Conservation (phyloP, 768 basidiomycete species). For the Pilatotrama ljubarskyi region DNA sequence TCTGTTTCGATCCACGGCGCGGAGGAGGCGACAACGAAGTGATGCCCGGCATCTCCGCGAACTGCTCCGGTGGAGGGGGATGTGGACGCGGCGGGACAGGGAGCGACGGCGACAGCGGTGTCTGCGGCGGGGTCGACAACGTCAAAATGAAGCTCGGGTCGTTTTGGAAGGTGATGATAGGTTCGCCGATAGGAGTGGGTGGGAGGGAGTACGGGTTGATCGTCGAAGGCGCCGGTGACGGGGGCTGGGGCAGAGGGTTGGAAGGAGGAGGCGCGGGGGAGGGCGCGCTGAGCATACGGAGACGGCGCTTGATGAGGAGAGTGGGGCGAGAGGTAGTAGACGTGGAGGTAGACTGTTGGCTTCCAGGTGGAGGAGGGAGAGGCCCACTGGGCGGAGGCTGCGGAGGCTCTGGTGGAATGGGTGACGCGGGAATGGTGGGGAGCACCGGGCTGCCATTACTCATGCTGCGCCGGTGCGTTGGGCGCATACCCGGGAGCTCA, state of each 20-base stretch:
- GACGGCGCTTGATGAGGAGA: constrained; percentile 51
- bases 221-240: constrained; percentile 31
- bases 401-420: constrained; percentile 39
- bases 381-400: constrained; percentile 48
- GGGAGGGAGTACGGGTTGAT: constrained; percentile 31
- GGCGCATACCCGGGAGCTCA: constrained; percentile 34
- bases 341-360: constrained; percentile 3
- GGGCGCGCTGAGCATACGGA: constrained; percentile 69
- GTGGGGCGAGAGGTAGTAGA: constrained; percentile 11
- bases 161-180: constrained; percentile 50
- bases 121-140: constrained; percentile 44
- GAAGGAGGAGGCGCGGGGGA: constrained; percentile 36
- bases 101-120: constrained; percentile 31
- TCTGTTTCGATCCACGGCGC: constrained; percentile 55
- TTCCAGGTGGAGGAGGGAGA: constrained; percentile 36
- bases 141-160: constrained; percentile 65
- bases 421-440: constrained; percentile 48
- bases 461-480: constrained; percentile 26
- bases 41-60: constrained; percentile 38
- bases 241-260: constrained; percentile 27
- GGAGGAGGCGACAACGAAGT: constrained; percentile 64
- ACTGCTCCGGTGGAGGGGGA: constrained; percentile 29
- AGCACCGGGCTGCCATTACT: constrained; percentile 32
- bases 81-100: constrained; percentile 22
- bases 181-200: constrained; percentile 64